Evolutionary conservation across 2,329 filamentous ascomycete species (phyloP).

Genomic region (Neofusicoccum umdonicola): DNA sequence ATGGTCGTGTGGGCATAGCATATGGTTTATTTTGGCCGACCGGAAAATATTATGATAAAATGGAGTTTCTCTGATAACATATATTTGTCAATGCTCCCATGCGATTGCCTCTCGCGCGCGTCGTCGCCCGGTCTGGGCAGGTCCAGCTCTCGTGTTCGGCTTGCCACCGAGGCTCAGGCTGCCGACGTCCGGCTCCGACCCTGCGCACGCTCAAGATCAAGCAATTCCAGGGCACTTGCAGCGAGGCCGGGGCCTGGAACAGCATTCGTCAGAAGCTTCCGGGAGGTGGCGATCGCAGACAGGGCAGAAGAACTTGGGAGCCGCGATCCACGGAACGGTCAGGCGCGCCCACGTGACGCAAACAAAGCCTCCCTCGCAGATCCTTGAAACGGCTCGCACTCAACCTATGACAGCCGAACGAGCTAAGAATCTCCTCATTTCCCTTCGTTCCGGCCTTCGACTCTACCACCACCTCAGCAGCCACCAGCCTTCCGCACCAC

Average conservation of each 20-base stretch:
- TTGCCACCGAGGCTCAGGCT: background rate
- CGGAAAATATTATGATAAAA: too few relatives aligned
- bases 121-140: too few relatives aligned
- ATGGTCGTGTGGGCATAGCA: background rate
- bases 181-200: background rate
- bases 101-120: too few relatives aligned
- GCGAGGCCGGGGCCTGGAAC: background rate
- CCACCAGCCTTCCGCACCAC: background rate
- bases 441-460: background rate
- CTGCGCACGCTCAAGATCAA: background rate
- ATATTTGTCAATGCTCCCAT: too few relatives aligned
- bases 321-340: background rate
- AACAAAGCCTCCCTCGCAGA: background rate
- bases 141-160: background rate
- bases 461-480: background rate
- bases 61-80: too few relatives aligned
- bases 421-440: conserved; percentile 17
- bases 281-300: background rate
- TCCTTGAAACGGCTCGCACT: conserved; percentile 10
- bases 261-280: background rate
- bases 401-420: conserved; percentile 5
- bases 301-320: background rate
- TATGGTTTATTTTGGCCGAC: background rate
- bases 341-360: background rate
- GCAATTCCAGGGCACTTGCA: background rate